phyloP scores from a whole-genome alignment of 768 basidiomycete genomes.

The Sarcodon sp. region DNA sequence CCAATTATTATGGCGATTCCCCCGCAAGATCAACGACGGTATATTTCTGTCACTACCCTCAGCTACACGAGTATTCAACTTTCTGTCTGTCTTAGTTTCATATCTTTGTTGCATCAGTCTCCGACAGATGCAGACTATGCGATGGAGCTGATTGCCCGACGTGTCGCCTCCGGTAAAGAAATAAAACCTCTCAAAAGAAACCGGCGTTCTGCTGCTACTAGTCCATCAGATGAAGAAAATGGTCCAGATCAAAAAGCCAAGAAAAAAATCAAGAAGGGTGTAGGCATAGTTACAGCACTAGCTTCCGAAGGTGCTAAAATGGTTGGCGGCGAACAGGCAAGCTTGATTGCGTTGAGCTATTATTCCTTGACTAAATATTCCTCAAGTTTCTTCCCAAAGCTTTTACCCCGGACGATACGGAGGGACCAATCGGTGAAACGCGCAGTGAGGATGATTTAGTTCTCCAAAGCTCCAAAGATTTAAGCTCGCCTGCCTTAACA shows the following conservation, averaged over 20 bases:
- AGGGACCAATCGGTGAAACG: not conserved
- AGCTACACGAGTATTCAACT: too few species aligned
- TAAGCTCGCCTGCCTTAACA: constrained; percentile 10
- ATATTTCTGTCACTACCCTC: constrained; percentile 3
- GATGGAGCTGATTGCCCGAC: constrained; percentile 52
- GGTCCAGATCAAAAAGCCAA: not conserved
- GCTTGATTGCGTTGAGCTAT: not conserved
- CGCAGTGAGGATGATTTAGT: not conserved
- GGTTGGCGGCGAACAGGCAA: not conserved
- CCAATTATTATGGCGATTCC: constrained; percentile 44
- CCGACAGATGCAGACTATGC: constrained; percentile 64
- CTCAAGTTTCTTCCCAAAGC: not conserved
- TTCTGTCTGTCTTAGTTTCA: constrained; percentile 21
- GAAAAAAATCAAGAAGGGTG: not conserved
- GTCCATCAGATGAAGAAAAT: not conserved
- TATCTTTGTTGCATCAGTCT: constrained; percentile 32
- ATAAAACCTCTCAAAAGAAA: constrained; percentile 19
- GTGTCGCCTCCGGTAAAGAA: constrained; percentile 41
- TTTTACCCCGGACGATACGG: not conserved
- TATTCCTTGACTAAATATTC: not conserved
- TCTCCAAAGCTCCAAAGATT: not conserved
- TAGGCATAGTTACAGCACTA: not conserved
- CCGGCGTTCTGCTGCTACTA: constrained; percentile 8
- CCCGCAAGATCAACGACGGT: constrained; percentile 33
- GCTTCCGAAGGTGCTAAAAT: not conserved